Evolutionary conservation across 192 early-diverging fungal genomes (phyloP).

Genomic region (Backusella australiensis): DNA sequence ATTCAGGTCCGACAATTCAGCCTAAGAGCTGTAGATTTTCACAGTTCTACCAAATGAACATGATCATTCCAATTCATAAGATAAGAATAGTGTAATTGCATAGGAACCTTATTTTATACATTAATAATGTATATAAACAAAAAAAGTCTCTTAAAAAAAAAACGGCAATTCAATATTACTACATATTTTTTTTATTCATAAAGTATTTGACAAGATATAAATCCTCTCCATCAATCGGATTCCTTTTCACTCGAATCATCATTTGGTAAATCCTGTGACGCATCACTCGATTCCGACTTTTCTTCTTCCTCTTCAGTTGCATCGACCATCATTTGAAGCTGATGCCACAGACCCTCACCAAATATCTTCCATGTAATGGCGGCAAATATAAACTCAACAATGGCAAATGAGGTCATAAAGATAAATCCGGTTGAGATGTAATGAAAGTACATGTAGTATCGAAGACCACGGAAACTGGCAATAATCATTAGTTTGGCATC

Average conservation of each 20-base stretch:
- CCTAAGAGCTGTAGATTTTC: no score
- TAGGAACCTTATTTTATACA: no score
- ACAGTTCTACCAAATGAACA: no score
- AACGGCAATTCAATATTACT: no score
- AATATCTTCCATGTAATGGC: constrained; percentile 45
- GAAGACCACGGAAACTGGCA: constrained; percentile 55
- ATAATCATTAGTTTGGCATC: constrained; percentile 46
- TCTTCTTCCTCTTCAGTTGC: neutral
- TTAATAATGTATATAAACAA: no score
- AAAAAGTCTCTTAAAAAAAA: no score
- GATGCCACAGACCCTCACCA: constrained; percentile 22
- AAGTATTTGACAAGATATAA: no score
- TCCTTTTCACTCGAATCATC: neutral
- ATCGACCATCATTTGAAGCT: neutral
- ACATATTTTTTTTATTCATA: no score
- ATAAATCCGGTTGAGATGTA: constrained; percentile 41
- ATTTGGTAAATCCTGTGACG: neutral
- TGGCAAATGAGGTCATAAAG: constrained; percentile 43
- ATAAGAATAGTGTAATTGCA: no score
- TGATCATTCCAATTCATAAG: no score
- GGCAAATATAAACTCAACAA: constrained; percentile 49
- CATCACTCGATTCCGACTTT: neutral
- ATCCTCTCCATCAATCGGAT: neutral
- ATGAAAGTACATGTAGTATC: constrained; percentile 56
- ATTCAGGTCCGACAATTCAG: no score